Conservation (phyloP, 208 protist species). For the Crithidia acanthocephali region DNA sequence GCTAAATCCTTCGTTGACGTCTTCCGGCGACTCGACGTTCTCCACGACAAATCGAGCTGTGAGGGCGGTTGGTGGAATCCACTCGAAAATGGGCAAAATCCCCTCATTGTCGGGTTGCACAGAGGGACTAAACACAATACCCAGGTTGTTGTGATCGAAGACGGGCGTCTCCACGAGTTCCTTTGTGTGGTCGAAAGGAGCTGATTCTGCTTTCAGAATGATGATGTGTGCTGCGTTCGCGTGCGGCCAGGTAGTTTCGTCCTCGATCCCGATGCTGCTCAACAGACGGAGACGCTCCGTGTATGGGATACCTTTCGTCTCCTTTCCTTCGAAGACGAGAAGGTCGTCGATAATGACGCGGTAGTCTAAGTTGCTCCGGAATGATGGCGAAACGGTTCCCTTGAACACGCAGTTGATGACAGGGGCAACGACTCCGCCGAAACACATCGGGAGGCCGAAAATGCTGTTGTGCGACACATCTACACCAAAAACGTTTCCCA, state of each 20-base stretch:
- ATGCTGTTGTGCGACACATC: slow-evolving; percentile 56
- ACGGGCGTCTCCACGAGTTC: slow-evolving; percentile 41
- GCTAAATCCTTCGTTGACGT: slow-evolving; percentile 42
- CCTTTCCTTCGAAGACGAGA: slow-evolving; percentile 61
- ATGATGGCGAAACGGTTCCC: slow-evolving; percentile 64
- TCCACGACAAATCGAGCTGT: slow-evolving; percentile 58
- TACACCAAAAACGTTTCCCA: slow-evolving; percentile 68
- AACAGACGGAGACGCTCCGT: slow-evolving; percentile 62
- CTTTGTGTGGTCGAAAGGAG: slow-evolving; percentile 37
- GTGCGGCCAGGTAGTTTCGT: slow-evolving; percentile 75
- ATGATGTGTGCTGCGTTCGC: slow-evolving; percentile 51
- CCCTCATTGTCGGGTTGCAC: slow-evolving; percentile 24
- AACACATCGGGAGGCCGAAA: slow-evolving; percentile 69
- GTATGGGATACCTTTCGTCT: slow-evolving; percentile 59
- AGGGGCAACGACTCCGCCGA: slow-evolving; percentile 35
- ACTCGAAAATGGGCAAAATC: slow-evolving; percentile 43
- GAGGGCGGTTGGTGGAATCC: slow-evolving; percentile 57
- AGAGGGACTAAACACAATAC: slow-evolving; percentile 65
- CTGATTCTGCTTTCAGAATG: slow-evolving; percentile 61
- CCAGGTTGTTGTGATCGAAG: slow-evolving; percentile 58
- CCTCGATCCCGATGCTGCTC: slow-evolving; percentile 61
- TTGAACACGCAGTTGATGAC: slow-evolving; percentile 64
- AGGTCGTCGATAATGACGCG: slow-evolving; percentile 83
- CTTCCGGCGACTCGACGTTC: slow-evolving; percentile 34
- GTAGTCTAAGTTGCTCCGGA: slow-evolving; percentile 55